Percentiles rank a stretch among this genome's conserved stretches.
phyloP scores from a whole-genome alignment of 2,329 filamentous ascomycete genomes.

The Helotiales sp. region DNA sequence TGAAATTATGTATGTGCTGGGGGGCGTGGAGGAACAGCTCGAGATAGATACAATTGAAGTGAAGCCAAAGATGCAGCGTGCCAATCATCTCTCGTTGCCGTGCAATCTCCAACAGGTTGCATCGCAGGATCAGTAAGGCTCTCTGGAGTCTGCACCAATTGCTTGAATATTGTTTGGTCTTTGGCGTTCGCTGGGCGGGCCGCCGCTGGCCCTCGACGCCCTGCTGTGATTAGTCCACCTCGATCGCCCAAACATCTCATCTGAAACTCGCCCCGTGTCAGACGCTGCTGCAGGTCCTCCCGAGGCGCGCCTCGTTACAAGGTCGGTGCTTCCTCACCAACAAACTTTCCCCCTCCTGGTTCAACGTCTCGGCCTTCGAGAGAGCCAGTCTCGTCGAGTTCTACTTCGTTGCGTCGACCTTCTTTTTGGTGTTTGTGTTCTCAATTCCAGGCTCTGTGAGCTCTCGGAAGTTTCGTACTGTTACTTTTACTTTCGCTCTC shows the following conservation, averaged over 20 bases:
- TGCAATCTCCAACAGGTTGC: neutral
- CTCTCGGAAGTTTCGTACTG: constrained; percentile 27
- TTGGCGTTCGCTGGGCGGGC: too few species aligned
- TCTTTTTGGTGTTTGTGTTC: constrained; percentile 14
- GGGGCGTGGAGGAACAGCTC: constrained; percentile 7
- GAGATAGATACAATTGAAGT: neutral
- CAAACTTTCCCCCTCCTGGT: constrained; percentile 4
- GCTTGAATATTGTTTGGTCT: too few species aligned
- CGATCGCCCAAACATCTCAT: too few species aligned
- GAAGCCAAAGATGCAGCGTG: neutral
- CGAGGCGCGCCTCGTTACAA: neutral
- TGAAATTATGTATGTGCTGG: neutral
- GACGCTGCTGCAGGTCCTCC: too few species aligned
- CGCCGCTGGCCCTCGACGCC: too few species aligned
- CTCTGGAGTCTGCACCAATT: neutral
- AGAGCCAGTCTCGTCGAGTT: constrained; percentile 14
- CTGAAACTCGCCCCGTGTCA: too few species aligned
- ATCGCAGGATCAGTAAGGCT: neutral
- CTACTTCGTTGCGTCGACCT: constrained; percentile 9
- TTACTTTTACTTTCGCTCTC: constrained; percentile 24
- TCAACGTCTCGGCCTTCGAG: constrained; percentile 8
- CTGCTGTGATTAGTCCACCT: too few species aligned
- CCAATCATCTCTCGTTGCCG: neutral
- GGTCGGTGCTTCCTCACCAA: constrained; percentile 12
- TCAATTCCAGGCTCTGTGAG: constrained; percentile 18